phyloP scores from a whole-genome alignment of 495 filamentous ascomycete species.

The Xylaria longipes region DNA sequence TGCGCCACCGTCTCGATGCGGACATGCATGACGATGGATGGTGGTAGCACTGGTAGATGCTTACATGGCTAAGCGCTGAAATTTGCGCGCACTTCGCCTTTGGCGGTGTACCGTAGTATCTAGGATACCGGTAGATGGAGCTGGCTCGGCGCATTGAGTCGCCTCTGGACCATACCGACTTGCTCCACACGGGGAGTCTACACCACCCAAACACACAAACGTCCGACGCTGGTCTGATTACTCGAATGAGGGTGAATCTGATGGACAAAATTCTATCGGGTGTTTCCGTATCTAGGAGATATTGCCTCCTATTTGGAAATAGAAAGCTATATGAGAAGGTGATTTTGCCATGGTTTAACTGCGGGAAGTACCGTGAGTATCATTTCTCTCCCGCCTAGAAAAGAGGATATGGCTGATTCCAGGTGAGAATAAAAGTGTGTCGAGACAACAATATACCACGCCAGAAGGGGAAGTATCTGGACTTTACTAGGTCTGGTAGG shows the following conservation, averaged over 20 bases:
- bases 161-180: slow-evolving; percentile 9
- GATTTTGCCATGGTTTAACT: not conserved
- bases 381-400: not conserved
- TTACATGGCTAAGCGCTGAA: slow-evolving; percentile 1
- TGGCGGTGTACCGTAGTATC: not conserved
- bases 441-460: not conserved
- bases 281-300: slow-evolving; percentile 1
- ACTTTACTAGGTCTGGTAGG: not conserved
- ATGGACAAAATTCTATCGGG: not conserved
- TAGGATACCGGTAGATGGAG: slow-evolving; percentile 4
- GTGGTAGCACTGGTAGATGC: not conserved
- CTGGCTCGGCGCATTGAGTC: slow-evolving; percentile 1
- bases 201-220: not conserved
- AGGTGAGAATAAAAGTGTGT: not conserved
- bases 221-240: slow-evolving; percentile 22
- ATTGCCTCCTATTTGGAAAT: not conserved
- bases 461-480: not conserved
- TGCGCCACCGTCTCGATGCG: slow-evolving; percentile 5
- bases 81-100: not conserved
- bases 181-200: not conserved
- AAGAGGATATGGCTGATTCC: not conserved
- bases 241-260: not conserved
- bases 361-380: not conserved
- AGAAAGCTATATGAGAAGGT: not conserved
- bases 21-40: not conserved